Conservation (phyloP, 208 protist genomes). For the Trypanosomatidae sp. region DNA sequence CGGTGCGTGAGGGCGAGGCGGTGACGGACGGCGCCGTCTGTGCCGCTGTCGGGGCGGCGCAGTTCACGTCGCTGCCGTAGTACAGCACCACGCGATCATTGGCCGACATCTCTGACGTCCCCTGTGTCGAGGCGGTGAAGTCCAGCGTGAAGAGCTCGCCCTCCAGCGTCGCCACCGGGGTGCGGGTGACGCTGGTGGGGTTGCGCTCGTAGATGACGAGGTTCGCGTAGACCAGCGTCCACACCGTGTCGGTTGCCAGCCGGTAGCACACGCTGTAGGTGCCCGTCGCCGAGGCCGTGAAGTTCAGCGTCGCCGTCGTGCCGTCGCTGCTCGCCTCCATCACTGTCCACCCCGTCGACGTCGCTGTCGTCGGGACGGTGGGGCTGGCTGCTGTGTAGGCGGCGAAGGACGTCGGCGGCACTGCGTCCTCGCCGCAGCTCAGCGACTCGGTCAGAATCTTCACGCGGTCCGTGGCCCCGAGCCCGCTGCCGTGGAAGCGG, state of each 20-base stretch:
- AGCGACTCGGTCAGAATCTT: slow-evolving; percentile 71
- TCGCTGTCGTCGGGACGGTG: slow-evolving; percentile 14
- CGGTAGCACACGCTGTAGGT: slow-evolving; percentile 87
- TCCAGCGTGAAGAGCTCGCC: slow-evolving; percentile 87
- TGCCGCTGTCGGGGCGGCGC: slow-evolving; percentile 29
- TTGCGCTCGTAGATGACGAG: slow-evolving; percentile 61
- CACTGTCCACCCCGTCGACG: slow-evolving; percentile 51
- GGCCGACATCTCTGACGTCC: slow-evolving; percentile 12
- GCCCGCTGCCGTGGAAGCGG: slow-evolving; percentile 51
- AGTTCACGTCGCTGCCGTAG: slow-evolving; percentile 53
- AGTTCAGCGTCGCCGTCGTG: slow-evolving; percentile 51
- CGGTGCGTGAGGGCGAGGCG: slow-evolving; percentile 53
- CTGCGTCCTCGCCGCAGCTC: slow-evolving; percentile 62
- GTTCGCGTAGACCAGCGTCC: slow-evolving; percentile 86
- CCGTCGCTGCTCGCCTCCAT: slow-evolving; percentile 29
- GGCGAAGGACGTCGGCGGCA: slow-evolving; percentile 52
- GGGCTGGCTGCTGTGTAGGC: slow-evolving; percentile 37
- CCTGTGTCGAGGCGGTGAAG: slow-evolving; percentile 40
- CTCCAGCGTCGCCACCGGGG: slow-evolving; percentile 55
- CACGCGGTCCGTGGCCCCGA: slow-evolving; percentile 52
- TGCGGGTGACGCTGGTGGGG: slow-evolving; percentile 49
- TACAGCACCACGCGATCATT: slow-evolving; percentile 69
- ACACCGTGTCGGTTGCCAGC: slow-evolving; percentile 75
- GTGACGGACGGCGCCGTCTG: slow-evolving; percentile 39
- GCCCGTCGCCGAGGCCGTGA: slow-evolving; percentile 49